phyloP scores from a whole-genome alignment of 2,329 filamentous ascomycete species.

The Colletotrichum sp. region DNA sequence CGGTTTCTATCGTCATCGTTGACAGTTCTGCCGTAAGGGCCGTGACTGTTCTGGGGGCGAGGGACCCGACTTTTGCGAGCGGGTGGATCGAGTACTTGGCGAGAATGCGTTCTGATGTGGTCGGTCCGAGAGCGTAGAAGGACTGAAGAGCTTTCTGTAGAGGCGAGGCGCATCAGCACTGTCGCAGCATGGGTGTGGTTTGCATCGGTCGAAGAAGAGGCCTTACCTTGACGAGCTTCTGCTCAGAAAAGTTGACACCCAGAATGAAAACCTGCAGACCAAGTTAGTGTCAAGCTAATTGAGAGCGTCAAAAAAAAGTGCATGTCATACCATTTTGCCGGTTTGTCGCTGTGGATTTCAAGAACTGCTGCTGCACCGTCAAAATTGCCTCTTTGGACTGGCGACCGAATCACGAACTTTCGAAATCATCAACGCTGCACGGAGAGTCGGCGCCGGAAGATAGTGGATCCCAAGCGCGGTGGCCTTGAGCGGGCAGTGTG shows the following conservation, averaged over 20 bases:
- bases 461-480: background rate
- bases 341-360: background rate
- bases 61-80: constrained; percentile 75
- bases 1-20: constrained; percentile 92
- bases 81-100: constrained; percentile 90
- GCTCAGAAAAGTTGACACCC: constrained; percentile 84
- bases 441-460: constrained; percentile 19
- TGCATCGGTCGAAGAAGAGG: background rate
- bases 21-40: constrained; percentile 85
- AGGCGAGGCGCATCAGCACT: background rate
- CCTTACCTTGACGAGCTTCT: constrained; percentile 80
- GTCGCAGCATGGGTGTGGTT: background rate
- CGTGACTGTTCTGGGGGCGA: constrained; percentile 78
- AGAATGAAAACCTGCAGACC: constrained; percentile 78
- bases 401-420: constrained; percentile 7
- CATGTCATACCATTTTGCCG: constrained; percentile 1
- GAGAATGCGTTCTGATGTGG: constrained; percentile 75
- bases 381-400: background rate
- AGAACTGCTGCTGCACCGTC: background rate
- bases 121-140: constrained; percentile 85
- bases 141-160: constrained; percentile 73
- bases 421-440: background rate
- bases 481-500: background rate
- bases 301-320: background rate
- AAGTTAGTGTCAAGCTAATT: background rate